Evolutionary conservation across 306 rosid genomes (phyloP).

Genomic region (Vigna mungo): DNA sequence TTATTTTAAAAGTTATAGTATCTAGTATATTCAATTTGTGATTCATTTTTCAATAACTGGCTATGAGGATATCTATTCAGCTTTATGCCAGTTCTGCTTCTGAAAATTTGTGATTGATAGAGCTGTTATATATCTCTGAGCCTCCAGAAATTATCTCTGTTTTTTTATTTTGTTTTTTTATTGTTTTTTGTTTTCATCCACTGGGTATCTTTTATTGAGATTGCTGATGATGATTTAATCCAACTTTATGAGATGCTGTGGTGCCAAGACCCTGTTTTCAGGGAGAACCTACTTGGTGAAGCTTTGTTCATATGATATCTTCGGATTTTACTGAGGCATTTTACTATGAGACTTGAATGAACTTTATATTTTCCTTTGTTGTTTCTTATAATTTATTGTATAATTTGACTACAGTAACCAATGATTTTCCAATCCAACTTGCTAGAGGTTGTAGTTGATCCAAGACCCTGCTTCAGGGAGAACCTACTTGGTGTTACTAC

Average conservation of each 20-base stretch:
- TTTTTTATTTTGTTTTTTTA: not conserved
- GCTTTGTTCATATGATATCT: constrained; percentile 55
- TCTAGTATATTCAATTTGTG: not conserved
- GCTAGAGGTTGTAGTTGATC: constrained; percentile 51
- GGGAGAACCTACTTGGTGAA: constrained; percentile 89
- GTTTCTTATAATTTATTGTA: no score
- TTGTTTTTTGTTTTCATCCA: not conserved
- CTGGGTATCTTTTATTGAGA: not conserved
- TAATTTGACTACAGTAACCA: not conserved
- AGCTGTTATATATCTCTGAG: constrained; percentile 82
- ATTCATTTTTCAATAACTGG: constrained; percentile 9
- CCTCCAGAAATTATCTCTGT: not conserved
- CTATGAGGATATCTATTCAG: constrained; percentile 72
- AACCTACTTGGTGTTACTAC: constrained; percentile 59
- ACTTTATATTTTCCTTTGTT: no score
- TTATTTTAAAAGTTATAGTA: no score
- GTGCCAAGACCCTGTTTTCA: constrained; percentile 68
- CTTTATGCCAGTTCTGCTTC: constrained; percentile 99
- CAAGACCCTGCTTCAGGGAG: constrained; percentile 55
- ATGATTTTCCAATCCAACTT: constrained; percentile 61
- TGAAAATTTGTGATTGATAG: constrained; percentile 75
- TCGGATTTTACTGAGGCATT: constrained; percentile 60
- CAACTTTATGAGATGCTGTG: constrained; percentile 62
- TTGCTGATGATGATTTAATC: constrained; percentile 56
- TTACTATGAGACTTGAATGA: no score